A percentile compares a stretch with the other conserved stretches of the same genome.
Evolutionary conservation across 2,329 filamentous ascomycete genomes (phyloP).

Genomic region (Monosporascus sp.): DNA sequence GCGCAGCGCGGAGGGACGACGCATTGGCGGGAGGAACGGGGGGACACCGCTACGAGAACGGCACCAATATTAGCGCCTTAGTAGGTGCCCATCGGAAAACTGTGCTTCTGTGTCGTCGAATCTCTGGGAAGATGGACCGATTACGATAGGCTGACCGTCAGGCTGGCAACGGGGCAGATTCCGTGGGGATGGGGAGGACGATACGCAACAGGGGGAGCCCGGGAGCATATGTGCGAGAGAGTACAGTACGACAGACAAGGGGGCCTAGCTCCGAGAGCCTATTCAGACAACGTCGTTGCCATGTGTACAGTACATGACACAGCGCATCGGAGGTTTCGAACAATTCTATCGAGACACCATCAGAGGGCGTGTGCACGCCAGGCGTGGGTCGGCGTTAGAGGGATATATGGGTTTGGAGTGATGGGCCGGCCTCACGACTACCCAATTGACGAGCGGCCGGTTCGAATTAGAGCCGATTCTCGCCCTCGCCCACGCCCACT

Average conservation of each 20-base stretch:
- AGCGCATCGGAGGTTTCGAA: background rate
- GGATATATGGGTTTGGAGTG: background rate
- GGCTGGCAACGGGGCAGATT: background rate
- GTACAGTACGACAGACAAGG: background rate
- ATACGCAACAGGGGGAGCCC: background rate
- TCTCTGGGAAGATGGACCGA: background rate
- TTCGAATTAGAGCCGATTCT: background rate
- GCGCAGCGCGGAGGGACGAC: background rate
- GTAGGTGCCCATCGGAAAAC: background rate
- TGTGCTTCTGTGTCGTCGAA: background rate
- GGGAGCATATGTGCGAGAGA: background rate
- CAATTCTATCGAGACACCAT: conserved; percentile 5
- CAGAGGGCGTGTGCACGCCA: background rate
- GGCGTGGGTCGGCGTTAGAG: background rate
- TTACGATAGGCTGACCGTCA: conserved; percentile 3
- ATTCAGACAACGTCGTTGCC: background rate
- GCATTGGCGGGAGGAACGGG: background rate
- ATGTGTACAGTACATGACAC: background rate
- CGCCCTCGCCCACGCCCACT: conserved; percentile 2
- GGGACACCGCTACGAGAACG: background rate
- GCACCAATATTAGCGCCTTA: background rate
- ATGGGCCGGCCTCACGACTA: background rate
- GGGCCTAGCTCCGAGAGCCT: background rate
- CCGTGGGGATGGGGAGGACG: background rate
- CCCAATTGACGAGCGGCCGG: background rate